Conservation (phyloP, 129 eudicot genomes). For the Chrysanthemum makinoi region DNA sequence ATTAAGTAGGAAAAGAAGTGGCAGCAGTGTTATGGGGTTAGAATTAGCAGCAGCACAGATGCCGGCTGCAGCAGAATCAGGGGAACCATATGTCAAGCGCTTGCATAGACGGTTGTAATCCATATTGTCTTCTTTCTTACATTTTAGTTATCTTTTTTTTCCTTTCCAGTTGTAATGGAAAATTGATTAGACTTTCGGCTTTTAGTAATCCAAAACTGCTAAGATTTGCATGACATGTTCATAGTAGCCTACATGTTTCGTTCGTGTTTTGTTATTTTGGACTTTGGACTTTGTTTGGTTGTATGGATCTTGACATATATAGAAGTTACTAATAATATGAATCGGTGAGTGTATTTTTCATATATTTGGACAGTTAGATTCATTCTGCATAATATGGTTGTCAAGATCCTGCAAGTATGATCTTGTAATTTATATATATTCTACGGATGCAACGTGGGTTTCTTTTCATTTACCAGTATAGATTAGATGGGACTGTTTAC, state of each 20-base stretch:
- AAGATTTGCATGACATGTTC: slow-evolving; percentile 21
- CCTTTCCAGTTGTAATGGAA: slow-evolving; percentile 10
- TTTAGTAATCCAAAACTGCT: slow-evolving; percentile 16
- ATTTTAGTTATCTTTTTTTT: background rate
- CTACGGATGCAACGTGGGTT: no score
- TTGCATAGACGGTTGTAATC: slow-evolving; percentile 45
- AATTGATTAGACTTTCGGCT: background rate
- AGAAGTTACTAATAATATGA: background rate
- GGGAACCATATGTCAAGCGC: slow-evolving; percentile 44
- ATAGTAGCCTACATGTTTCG: slow-evolving; percentile 9
- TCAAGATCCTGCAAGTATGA: background rate
- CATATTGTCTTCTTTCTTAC: slow-evolving; percentile 7
- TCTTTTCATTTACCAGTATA: no score
- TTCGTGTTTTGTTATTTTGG: background rate
- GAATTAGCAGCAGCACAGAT: slow-evolving; percentile 44
- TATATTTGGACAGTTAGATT: no score
- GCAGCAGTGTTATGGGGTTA: slow-evolving; percentile 65
- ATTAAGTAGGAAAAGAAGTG: slow-evolving; percentile 64
- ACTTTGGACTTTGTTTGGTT: slow-evolving; percentile 1
- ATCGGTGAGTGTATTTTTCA: no score
- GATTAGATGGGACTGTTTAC: no score
- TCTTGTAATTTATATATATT: no score
- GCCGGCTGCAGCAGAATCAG: slow-evolving; percentile 40
- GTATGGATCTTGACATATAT: background rate
- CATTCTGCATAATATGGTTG: background rate